phyloP scores from a whole-genome alignment of 139 green algal genomes.

The Mesotaenium endlicherianum region DNA sequence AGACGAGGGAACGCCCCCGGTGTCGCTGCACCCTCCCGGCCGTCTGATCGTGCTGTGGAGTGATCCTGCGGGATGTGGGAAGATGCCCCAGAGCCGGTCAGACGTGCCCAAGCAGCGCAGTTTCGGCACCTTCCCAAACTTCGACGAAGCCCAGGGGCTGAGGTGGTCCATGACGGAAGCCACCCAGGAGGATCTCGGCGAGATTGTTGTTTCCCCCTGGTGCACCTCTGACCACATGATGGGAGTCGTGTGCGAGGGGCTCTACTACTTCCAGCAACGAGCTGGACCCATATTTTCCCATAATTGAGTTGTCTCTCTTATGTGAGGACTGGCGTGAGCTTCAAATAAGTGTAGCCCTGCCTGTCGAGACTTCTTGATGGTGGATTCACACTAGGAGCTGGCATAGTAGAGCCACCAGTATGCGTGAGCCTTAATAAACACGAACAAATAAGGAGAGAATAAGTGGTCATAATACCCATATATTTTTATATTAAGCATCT shows the following conservation, averaged over 20 bases:
- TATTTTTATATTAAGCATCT: too few relatives aligned
- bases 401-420: too few relatives aligned
- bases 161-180: conserved; percentile 15
- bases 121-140: conserved; percentile 1
- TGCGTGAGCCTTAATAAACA: too few relatives aligned
- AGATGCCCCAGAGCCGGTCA: background rate
- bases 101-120: conserved; percentile 6
- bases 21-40: conserved; percentile 9
- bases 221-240: conserved; percentile 45
- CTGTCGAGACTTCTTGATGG: too few relatives aligned
- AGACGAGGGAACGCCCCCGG: background rate
- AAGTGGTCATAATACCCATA: too few relatives aligned
- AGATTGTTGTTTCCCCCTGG: conserved; percentile 36
- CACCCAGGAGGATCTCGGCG: background rate
- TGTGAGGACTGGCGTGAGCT: too few relatives aligned
- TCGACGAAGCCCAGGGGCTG: background rate
- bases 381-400: too few relatives aligned
- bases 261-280: conserved; percentile 14
- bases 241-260: background rate
- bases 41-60: background rate
- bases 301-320: too few relatives aligned
- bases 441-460: too few relatives aligned
- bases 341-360: too few relatives aligned
- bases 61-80: conserved; percentile 14
- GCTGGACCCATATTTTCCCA: too few relatives aligned